Conservation (phyloP, 352 stramenopile genomes). For the Globisporangium parvum region DNA sequence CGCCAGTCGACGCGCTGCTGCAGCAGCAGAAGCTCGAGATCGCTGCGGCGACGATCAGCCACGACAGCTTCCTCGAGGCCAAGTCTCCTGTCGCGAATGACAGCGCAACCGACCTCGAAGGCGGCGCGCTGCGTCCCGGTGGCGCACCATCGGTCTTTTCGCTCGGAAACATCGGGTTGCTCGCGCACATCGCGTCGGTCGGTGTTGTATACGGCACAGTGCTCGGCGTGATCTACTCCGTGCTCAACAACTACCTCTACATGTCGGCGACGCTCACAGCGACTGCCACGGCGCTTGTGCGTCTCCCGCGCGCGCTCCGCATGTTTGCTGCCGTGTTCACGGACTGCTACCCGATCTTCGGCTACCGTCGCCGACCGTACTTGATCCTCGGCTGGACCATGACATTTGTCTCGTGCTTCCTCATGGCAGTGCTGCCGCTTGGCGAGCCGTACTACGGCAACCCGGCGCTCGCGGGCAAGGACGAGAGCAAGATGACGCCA, state of each 20-base stretch:
- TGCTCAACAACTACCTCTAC: conserved; percentile 60
- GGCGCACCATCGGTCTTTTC: conserved; percentile 30
- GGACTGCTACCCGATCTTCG: conserved; percentile 77
- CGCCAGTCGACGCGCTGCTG: neutral
- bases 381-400: conserved; percentile 59
- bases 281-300: conserved; percentile 38
- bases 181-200: conserved; percentile 38
- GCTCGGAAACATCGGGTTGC: conserved; percentile 33
- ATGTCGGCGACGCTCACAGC: conserved; percentile 40
- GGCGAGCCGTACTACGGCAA: conserved; percentile 42
- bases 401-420: conserved; percentile 30
- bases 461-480: conserved; percentile 16
- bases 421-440: conserved; percentile 44
- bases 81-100: conserved; percentile 1
- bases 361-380: conserved; percentile 76
- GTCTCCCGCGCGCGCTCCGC: conserved; percentile 34
- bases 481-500: conserved; percentile 21
- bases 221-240: conserved; percentile 34
- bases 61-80: conserved; percentile 1
- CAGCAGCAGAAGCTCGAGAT: conserved; percentile 4
- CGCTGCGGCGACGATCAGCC: neutral
- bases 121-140: conserved; percentile 28
- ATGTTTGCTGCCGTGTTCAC: conserved; percentile 61
- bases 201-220: conserved; percentile 37
- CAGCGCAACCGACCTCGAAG: conserved; percentile 15